Evolutionary conservation across 1,284 basidiomycete genomes (phyloP).

Genomic region (Melanopsichium pennsylvanicum): DNA sequence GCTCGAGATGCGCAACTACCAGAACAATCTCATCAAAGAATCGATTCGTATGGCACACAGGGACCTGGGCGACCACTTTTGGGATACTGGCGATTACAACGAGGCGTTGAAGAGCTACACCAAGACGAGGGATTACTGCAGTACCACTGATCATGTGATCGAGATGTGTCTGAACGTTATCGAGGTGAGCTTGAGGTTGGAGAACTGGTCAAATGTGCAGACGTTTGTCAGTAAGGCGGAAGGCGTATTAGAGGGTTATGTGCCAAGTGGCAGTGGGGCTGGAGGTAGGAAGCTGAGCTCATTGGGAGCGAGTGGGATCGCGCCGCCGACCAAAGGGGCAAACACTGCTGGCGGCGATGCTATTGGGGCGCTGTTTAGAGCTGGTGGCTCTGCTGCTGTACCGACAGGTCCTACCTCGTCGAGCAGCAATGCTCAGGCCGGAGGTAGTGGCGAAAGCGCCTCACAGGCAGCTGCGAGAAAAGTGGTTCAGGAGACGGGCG

Average conservation of each 20-base stretch:
- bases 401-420: not conserved
- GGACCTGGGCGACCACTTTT: conserved; percentile 80
- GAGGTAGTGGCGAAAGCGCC: conserved; percentile 18
- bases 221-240: conserved; percentile 92
- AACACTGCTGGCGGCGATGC: conserved; percentile 54
- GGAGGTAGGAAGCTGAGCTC: conserved; percentile 68
- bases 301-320: conserved; percentile 21
- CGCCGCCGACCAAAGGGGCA: conserved; percentile 39
- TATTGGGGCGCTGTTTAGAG: conserved; percentile 62
- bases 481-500: conserved; percentile 68
- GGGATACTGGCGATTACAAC: conserved; percentile 75
- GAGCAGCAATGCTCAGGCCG: conserved; percentile 9
- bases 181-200: conserved; percentile 78
- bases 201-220: conserved; percentile 80
- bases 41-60: conserved; percentile 88
- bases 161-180: conserved; percentile 71
- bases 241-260: conserved; percentile 77
- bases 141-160: conserved; percentile 81
- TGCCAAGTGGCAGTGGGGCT: conserved; percentile 35
- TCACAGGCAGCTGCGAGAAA: conserved; percentile 25
- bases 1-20: conserved; percentile 86
- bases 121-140: conserved; percentile 84
- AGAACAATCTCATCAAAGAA: conserved; percentile 91
- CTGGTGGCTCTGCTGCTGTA: conserved; percentile 47
- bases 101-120: conserved; percentile 79